phyloP scores from a whole-genome alignment of 495 filamentous ascomycete genomes.

The Aspergillus baeticus region DNA sequence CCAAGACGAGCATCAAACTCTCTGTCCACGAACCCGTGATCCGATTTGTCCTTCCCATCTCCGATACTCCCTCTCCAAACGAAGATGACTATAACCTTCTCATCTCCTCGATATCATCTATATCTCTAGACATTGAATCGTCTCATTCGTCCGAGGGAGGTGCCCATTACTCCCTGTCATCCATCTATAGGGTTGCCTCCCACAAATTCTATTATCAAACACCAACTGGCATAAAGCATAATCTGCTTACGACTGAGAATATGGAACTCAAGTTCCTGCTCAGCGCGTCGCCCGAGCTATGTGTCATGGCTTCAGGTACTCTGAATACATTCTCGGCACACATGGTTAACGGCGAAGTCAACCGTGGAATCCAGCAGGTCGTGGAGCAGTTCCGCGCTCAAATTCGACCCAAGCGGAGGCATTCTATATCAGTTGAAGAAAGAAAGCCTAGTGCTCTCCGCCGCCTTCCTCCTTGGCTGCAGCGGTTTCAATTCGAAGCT shows the following conservation, averaged over 20 bases:
- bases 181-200: constrained; percentile 76
- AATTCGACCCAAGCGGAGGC: constrained; percentile 60
- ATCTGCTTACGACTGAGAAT: constrained; percentile 79
- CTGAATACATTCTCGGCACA: constrained; percentile 85
- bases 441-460: constrained; percentile 68
- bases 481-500: constrained; percentile 80
- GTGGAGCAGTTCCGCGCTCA: constrained; percentile 71
- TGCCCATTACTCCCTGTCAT: constrained; percentile 79
- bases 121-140: constrained; percentile 89
- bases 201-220: constrained; percentile 97
- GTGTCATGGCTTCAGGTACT: constrained; percentile 74
- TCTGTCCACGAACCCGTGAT: constrained; percentile 95
- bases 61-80: constrained; percentile 55
- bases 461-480: constrained; percentile 77
- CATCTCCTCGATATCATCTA: constrained; percentile 88
- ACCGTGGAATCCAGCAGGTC: constrained; percentile 87
- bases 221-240: constrained; percentile 72
- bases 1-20: constrained; percentile 92
- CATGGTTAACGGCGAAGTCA: constrained; percentile 89
- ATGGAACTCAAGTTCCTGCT: constrained; percentile 83
- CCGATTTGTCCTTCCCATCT: constrained; percentile 78
- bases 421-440: constrained; percentile 47
- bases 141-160: constrained; percentile 86
- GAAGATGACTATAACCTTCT: constrained; percentile 84
- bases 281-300: constrained; percentile 81